Evolutionary conservation across 2,329 filamentous ascomycete genomes (phyloP).

Genomic region (Beauveria varroae): DNA sequence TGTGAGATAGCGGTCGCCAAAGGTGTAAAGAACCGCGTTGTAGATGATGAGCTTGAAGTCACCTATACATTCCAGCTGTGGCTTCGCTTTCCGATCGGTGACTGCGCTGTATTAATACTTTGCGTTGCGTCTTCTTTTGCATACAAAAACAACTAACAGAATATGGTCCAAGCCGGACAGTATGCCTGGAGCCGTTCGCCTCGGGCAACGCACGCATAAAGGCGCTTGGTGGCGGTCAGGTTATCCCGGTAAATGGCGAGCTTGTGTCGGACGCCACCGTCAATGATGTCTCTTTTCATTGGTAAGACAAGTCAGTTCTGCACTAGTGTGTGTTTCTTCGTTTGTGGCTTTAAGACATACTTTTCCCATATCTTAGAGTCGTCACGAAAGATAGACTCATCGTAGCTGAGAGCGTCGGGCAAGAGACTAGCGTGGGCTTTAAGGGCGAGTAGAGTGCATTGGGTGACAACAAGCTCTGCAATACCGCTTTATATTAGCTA

Average conservation of each 20-base stretch:
- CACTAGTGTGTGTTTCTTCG: background rate
- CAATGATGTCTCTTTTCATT: background rate
- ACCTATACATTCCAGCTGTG: background rate
- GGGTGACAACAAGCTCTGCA: slow-evolving; percentile 6
- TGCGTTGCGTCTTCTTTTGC: background rate
- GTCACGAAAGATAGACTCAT: background rate
- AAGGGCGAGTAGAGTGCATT: slow-evolving; percentile 7
- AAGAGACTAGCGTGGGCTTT: slow-evolving; percentile 1
- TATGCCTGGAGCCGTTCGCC: background rate
- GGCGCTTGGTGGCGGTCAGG: slow-evolving; percentile 4
- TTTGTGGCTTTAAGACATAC: background rate
- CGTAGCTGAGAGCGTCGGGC: background rate
- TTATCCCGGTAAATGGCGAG: slow-evolving; percentile 7
- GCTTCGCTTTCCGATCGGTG: background rate
- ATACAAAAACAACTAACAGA: background rate
- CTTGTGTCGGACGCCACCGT: slow-evolving; percentile 7
- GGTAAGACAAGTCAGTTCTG: background rate
- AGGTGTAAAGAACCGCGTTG: background rate
- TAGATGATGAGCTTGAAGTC: slow-evolving; percentile 1
- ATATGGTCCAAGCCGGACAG: slow-evolving; percentile 11
- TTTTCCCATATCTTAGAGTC: background rate
- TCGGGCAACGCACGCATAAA: background rate
- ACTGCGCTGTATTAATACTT: background rate
- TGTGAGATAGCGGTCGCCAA: slow-evolving; percentile 5
- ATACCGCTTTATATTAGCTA: background rate